phyloP scores from a whole-genome alignment of 2,329 filamentous ascomycete genomes.

The Pochonia chlamydosporia region DNA sequence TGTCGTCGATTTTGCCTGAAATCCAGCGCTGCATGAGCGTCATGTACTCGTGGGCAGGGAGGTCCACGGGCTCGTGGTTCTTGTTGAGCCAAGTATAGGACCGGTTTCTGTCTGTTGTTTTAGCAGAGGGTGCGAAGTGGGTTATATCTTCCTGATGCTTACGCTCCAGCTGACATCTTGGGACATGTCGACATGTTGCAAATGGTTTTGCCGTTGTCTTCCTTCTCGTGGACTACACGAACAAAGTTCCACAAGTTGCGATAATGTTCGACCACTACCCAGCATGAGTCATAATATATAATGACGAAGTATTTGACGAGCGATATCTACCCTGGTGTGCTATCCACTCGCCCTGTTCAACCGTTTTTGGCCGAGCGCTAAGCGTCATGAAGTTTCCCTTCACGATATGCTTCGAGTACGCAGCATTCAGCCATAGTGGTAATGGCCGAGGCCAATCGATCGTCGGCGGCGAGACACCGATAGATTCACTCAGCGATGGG shows the following conservation, averaged over 20 bases:
- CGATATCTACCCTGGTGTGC: slow-evolving; percentile 75
- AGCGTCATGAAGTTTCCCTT: slow-evolving; percentile 97
- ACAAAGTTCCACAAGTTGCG: slow-evolving; percentile 85
- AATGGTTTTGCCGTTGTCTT: slow-evolving; percentile 68
- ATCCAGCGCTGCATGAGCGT: slow-evolving; percentile 93
- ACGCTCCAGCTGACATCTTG: slow-evolving; percentile 91
- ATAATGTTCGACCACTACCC: slow-evolving; percentile 77
- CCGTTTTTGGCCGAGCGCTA: slow-evolving; percentile 88
- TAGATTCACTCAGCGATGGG: slow-evolving; percentile 1
- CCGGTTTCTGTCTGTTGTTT: slow-evolving; percentile 55
- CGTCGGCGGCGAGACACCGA: not conserved
- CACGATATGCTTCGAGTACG: slow-evolving; percentile 79
- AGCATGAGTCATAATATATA: no score
- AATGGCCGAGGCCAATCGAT: slow-evolving; percentile 46
- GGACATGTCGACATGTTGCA: slow-evolving; percentile 83
- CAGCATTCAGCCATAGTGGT: slow-evolving; percentile 71
- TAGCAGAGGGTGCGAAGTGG: not conserved
- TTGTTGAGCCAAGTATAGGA: slow-evolving; percentile 91
- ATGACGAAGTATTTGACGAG: not conserved
- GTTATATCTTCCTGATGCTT: not conserved
- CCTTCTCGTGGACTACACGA: slow-evolving; percentile 78
- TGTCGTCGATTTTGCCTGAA: slow-evolving; percentile 82
- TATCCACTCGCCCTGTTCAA: slow-evolving; percentile 92
- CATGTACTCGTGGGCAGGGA: slow-evolving; percentile 85
- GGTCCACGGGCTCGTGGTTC: slow-evolving; percentile 69